Evolutionary conservation across 108 stramenopile species (phyloP), one percentile per base, ranked within the genome.

Genomic region (Discostella stelligeroides): DNA sequence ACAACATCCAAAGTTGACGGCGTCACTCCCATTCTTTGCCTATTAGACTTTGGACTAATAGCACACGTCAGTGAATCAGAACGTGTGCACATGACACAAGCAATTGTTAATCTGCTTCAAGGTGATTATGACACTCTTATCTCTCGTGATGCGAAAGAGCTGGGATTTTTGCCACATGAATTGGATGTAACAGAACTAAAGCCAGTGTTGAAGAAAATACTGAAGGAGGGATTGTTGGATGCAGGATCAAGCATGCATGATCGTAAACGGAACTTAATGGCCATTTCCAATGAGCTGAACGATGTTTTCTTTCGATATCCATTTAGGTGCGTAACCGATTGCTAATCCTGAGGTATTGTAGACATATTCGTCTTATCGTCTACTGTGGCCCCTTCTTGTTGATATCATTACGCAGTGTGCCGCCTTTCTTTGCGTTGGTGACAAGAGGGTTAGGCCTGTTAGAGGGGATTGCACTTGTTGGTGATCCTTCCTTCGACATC

Each of bases 371-470:
- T n/a, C n/a, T n/a, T n/a, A n/a, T n/a, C n/a, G n/a, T n/a, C n/a
- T n/a, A n/a, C n/a, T n/a, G n/a, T n/a, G n/a, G n/a, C n/a, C n/a
- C n/a, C n/a, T n/a, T n/a, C n/a, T n/a, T n/a, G n/a, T n/a, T n/a
- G n/a, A n/a, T n/a, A n/a, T n/a, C 15, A 56, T n/a, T 54, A n/a
- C 0, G 27, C 55, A 56, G 72, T 17, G 94, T 97, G 12, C 96
- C 96, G 12, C 92, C 90, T 0, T 97, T 92, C 61, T 97, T 97
- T 83, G 95, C 93, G 0, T 80, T 97, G 56, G 85, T 97, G 27
- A 97, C 94, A 0, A 67, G 96, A 43, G 95, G 92, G 11, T 63
- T 97, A 12, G 92, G 88, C 15, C 64, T 97, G 30, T 76, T 97
- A 68, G 96, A 97, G 66, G 96, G 96, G 10, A 95, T 97, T 65